Base-by-base conservation (phyloP, 2,329 filamentous ascomycete species). In the Amauroascus niger region DNA sequence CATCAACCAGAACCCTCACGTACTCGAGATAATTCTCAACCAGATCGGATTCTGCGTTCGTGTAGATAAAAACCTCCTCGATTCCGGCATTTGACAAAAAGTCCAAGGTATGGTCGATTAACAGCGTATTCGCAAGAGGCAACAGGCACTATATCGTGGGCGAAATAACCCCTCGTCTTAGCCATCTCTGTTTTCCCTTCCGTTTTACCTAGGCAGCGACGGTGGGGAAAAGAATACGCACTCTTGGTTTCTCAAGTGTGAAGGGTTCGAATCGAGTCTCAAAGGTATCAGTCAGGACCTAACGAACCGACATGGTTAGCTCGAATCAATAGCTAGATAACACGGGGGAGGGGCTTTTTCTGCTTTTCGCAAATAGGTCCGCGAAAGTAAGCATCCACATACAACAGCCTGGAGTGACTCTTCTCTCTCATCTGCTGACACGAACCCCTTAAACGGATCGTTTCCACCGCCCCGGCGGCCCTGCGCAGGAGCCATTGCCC, bases 51-150 rank as follows among this genome's bases (percentile, higher is more conserved):
- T 96, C 89, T 26, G 88, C 83, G 56, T 88, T 87, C 62, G 86
- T 91, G 73, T 96, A 97, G 55, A 98, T 80, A 67, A 87, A 95
- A 52, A 97, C 86, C 60, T 96, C 88, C 62, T 93, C 83, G n/a
- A 97, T 89, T 55, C 90, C 89, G 55, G 93, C 89, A 78, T 91
- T 91, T 59, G 89, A 89, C 0, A 98, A 82, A 64, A 95, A 97
- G 66, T 97, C 90, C 64, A 97, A 83, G 3, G 91, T 97, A 69
- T 98, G 97, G 70, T 98, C 93, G 72, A 98, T 95, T 58, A 98
- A 77, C 33, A 93, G 91, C 1, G 85, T 90, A 69, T 97, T 97
- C 56, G 88, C 93, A 56, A 98, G 79, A 9, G 91, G 89, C 6
- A 98, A 78, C 30, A 98, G 84, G 74, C 93, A 97, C 87, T 94